A percentile compares a stretch with the other conserved stretches of the same genome.
phyloP scores from a whole-genome alignment of 2,329 filamentous ascomycete species.

The Neonectria magnoliae region DNA sequence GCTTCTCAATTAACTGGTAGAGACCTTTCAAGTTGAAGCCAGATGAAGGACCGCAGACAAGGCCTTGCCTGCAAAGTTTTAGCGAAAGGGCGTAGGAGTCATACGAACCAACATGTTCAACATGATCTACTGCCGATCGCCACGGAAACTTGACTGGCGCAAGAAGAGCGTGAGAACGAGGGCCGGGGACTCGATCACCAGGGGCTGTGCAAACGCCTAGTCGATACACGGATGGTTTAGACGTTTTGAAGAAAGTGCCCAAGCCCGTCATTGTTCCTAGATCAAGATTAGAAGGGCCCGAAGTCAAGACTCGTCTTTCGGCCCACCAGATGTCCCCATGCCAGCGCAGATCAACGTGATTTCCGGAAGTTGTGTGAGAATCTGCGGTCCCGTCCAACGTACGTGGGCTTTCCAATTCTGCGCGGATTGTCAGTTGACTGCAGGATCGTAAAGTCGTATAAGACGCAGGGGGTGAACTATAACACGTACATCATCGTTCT shows the following conservation, averaged over 20 bases:
- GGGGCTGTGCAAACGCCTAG: conserved; percentile 63
- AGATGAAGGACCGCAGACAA: conserved; percentile 69
- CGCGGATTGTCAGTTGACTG: too few species aligned
- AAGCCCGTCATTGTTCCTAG: conserved; percentile 58
- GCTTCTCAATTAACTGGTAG: conserved; percentile 59
- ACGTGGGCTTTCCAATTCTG: conserved; percentile 65
- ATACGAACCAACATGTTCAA: conserved; percentile 65
- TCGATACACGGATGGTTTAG: conserved; percentile 58
- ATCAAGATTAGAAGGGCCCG: neutral
- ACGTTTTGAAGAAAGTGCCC: conserved; percentile 60
- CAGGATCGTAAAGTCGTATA: too few species aligned
- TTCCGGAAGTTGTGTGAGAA: conserved; percentile 64
- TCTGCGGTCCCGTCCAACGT: conserved; percentile 69
- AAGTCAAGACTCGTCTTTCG: too few species aligned
- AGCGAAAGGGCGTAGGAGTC: conserved; percentile 65
- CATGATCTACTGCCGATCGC: conserved; percentile 62
- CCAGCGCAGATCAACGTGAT: conserved; percentile 66
- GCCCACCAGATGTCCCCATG: conserved; percentile 64
- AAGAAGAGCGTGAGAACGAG: conserved; percentile 62
- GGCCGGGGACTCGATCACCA: conserved; percentile 68
- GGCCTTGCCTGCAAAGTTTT: conserved; percentile 63
- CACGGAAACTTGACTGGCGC: conserved; percentile 66
- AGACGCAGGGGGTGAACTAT: too few species aligned
- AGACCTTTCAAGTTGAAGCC: conserved; percentile 66
- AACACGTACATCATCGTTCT: conserved; percentile 54